Base-by-base conservation (phyloP, 2,329 filamentous ascomycete genomes). In the Fusarium fracticaudum region DNA sequence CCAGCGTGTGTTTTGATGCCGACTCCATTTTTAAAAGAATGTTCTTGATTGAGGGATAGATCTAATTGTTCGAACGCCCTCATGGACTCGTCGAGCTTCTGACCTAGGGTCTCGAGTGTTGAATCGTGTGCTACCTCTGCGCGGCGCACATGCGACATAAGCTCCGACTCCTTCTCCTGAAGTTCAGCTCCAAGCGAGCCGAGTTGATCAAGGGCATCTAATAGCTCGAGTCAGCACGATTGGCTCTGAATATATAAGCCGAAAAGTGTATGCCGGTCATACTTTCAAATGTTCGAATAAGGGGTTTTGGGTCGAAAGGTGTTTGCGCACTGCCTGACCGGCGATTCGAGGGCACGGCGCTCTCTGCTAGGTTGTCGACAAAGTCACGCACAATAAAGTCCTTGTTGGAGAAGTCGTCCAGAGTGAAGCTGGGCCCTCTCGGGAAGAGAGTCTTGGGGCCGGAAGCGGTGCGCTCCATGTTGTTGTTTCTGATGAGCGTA, bases 361-460 rank as follows among this genome's bases (percentile, higher is more conserved):
- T 93, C 73, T 98, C 95, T 58, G 96, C 96, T 66, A 99, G 91
- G 59, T 92, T 91, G 82, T 99, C 97, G 78, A 99, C 92, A 81
- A 99, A 99, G 85, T 99, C 96, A 80, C 97, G 95, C 75, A 98
- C 96, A 73, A 98, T 98, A 80, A 98, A 99, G 84, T 98, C 96
- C 79, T 93, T 93, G 81, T 88, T 93, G 65, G 94, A 94, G 83
- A 95, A 94, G 84, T 95, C 95, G 50, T 98, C 94, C 70, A 98
- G 88, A 15, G 91, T 94, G 85, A 98, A 98, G 82, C 89, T 92
- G 69, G 94, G 94, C 44, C 92, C 93, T 82, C 91, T 91, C 65
- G 93, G 92, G 81, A 94, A 96, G 80, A 95, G 88, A 75, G 91
- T 87, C 84, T 91, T 89, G 77, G 90, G 87, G 69, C 86, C 87